phyloP scores from a whole-genome alignment of 495 filamentous ascomycete species.

The Aspergillus sclerotiicarbonarius region DNA sequence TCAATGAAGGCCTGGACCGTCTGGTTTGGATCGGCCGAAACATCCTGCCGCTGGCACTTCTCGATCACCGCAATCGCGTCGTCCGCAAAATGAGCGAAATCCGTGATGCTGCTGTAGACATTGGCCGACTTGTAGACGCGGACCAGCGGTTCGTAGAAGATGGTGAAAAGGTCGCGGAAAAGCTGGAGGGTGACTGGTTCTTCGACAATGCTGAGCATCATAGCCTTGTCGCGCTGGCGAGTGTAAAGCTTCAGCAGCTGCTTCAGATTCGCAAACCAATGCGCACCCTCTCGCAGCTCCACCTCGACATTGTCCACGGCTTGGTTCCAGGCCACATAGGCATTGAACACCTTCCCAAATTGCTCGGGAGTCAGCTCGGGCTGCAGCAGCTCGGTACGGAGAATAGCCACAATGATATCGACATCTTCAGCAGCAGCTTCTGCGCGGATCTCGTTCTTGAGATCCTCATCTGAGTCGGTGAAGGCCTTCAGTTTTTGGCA shows the following conservation, averaged over 20 bases:
- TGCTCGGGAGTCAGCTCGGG: slow-evolving; percentile 70
- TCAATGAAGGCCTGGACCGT: slow-evolving; percentile 99
- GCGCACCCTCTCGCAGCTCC: slow-evolving; percentile 81
- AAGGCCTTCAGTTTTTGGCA: slow-evolving; percentile 79
- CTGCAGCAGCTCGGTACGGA: slow-evolving; percentile 68
- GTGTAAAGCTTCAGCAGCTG: slow-evolving; percentile 92
- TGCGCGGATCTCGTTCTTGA: slow-evolving; percentile 69
- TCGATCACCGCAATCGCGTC: slow-evolving; percentile 89
- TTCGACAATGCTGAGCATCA: slow-evolving; percentile 95
- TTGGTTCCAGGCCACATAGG: slow-evolving; percentile 94
- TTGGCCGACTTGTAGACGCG: slow-evolving; percentile 98
- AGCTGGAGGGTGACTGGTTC: slow-evolving; percentile 91
- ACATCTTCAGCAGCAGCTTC: slow-evolving; percentile 69
- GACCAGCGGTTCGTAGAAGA: slow-evolving; percentile 97
- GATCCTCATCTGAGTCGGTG: slow-evolving; percentile 65
- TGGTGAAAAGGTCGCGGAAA: slow-evolving; percentile 94
- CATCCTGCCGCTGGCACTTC: slow-evolving; percentile 84
- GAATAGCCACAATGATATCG: slow-evolving; percentile 80
- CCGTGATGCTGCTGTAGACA: slow-evolving; percentile 93
- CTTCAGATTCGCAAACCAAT: slow-evolving; percentile 91
- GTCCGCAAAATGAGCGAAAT: slow-evolving; percentile 89
- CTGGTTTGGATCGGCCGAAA: slow-evolving; percentile 92
- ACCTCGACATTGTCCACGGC: slow-evolving; percentile 89
- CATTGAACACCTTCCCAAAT: slow-evolving; percentile 81
- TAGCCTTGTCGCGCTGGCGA: slow-evolving; percentile 88